phyloP scores from a whole-genome alignment of 2,329 filamentous ascomycete species.

The Karstenula rhodostoma region DNA sequence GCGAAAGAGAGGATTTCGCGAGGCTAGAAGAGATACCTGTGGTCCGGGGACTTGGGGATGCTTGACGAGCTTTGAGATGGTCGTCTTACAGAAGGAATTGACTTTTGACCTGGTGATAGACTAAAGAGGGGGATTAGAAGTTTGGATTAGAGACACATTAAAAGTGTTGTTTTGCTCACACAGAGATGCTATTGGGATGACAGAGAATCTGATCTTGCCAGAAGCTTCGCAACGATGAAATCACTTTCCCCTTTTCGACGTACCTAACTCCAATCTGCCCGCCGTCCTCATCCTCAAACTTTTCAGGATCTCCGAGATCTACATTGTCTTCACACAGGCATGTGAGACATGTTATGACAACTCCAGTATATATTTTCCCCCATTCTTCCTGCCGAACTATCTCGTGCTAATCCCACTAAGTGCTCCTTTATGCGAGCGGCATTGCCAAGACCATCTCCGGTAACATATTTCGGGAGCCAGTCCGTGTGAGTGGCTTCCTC shows the following conservation, averaged over 20 bases:
- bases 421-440: conserved; percentile 8
- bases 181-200: conserved; percentile 6
- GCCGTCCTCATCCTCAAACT: conserved; percentile 42
- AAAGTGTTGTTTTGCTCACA: not conserved
- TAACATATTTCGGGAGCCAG: conserved; percentile 7
- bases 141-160: too few species aligned
- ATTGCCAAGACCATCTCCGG: not conserved
- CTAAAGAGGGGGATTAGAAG: too few species aligned
- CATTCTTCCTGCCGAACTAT: not conserved
- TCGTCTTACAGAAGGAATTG: not conserved
- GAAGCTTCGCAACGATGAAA: not conserved
- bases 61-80: conserved; percentile 8
- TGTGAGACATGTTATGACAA: too few species aligned
- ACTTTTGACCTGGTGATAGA: not conserved
- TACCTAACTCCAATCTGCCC: conserved; percentile 41
- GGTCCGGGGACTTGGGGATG: conserved; percentile 1
- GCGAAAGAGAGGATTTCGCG: conserved; percentile 3
- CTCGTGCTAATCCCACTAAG: conserved; percentile 20
- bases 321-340: conserved; percentile 29
- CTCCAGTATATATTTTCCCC: too few species aligned
- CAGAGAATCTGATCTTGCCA: not conserved
- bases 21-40: not conserved
- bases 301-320: conserved; percentile 35
- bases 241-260: conserved; percentile 42
- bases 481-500: conserved; percentile 9